These are phyloP conservation scores for Leavenworthia alabamica DNA, from an alignment of 345 rosid species.

Conservation along the genomic window DNA sequence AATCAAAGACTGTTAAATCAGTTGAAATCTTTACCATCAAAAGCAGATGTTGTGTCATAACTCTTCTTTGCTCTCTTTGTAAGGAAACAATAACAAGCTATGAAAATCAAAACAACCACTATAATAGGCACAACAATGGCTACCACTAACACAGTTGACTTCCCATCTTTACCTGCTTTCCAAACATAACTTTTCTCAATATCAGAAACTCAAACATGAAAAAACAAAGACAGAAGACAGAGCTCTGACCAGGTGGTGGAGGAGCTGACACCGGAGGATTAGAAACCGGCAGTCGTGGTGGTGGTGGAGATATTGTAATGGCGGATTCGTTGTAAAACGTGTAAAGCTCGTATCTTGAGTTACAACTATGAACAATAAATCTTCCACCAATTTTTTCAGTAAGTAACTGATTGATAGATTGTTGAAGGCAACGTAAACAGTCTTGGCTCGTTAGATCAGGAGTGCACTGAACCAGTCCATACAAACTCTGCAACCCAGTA, in stretches of 20 bases:
- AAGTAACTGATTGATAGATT: background rate
- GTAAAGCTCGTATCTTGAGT: slow-evolving; percentile 30
- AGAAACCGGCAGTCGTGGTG: background rate
- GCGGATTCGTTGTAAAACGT: slow-evolving; percentile 25
- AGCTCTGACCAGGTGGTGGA: background rate
- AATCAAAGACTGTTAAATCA: background rate
- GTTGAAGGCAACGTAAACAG: slow-evolving; percentile 19
- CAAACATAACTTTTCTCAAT: too few relatives aligned
- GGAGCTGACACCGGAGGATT: background rate
- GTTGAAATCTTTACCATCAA: slow-evolving; percentile 23
- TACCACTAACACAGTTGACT: too few relatives aligned
- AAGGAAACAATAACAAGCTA: slow-evolving; percentile 20
- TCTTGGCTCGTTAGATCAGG: background rate
- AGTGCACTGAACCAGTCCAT: background rate
- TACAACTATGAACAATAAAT: slow-evolving; percentile 33
- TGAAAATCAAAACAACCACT: slow-evolving; percentile 12
- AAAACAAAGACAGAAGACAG: background rate
- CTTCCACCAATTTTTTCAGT: slow-evolving; percentile 33
- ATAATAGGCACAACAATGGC: too few relatives aligned
- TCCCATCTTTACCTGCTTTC: too few relatives aligned
- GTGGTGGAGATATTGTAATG: background rate
- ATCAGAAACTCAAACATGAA: too few relatives aligned
- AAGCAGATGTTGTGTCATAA: background rate
- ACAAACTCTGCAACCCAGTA: background rate
- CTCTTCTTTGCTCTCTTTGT: slow-evolving; percentile 24